Evolutionary conservation across 305 asterid genomes (phyloP).

Genomic region (Rubia balearica): DNA sequence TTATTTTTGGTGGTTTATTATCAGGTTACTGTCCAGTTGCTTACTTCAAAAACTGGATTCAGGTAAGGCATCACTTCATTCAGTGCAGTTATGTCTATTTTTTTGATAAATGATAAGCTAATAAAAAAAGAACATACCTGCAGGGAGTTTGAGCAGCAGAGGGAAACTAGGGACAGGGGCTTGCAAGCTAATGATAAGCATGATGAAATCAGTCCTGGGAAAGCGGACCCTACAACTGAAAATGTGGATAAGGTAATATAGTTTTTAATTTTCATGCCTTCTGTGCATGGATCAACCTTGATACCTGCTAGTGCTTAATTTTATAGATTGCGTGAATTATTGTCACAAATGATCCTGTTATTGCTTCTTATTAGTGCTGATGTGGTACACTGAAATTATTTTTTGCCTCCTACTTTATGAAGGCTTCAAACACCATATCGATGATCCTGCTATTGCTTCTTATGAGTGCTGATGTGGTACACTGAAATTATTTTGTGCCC

Average conservation of each 20-base stretch:
- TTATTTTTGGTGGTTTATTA: constrained; percentile 16
- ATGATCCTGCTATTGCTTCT: not conserved
- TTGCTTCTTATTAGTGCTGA: not conserved
- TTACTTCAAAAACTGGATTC: constrained; percentile 98
- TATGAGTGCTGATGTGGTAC: not conserved
- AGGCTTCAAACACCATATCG: no score
- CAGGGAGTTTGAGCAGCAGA: constrained; percentile 99
- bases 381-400: not conserved
- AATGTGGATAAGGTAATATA: constrained; percentile 44
- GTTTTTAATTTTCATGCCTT: not conserved
- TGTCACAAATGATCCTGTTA: not conserved
- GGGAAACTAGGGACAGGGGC: constrained; percentile 88
- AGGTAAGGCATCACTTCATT: constrained; percentile 46
- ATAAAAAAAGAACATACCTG: constrained; percentile 14
- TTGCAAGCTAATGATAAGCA: constrained; percentile 51
- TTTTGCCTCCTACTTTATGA: constrained; percentile 2
- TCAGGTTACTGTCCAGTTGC: constrained; percentile 89
- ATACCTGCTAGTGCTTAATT: not conserved
- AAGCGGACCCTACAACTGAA: constrained; percentile 40
- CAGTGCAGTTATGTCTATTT: constrained; percentile 11
- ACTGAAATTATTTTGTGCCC: not conserved
- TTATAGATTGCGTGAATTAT: not conserved
- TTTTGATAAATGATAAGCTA: constrained; percentile 7
- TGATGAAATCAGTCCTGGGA: constrained; percentile 42
- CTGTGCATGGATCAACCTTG: not conserved